Percentiles rank a stretch among this genome's conserved stretches.
Conservation (phyloP, 2,329 filamentous ascomycete species). For the Malbranchea cinnamomea region DNA sequence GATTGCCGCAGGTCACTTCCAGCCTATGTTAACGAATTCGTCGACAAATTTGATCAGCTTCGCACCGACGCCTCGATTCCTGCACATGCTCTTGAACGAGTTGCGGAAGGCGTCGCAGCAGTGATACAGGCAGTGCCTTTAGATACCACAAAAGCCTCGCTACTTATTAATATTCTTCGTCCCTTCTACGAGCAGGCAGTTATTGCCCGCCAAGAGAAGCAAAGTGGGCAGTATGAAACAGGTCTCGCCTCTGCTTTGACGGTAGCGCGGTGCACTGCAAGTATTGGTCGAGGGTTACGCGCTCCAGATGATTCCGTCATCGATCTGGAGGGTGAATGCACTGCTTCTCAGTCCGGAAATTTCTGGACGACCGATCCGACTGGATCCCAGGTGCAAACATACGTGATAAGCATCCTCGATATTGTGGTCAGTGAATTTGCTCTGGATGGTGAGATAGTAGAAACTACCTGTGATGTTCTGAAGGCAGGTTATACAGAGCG, state of each 20-base stretch:
- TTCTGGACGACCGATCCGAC: conserved; percentile 24
- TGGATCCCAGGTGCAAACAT: conserved; percentile 18
- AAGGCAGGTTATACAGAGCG: conserved; percentile 32
- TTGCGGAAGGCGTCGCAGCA: conserved; percentile 30
- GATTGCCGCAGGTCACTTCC: conserved; percentile 28
- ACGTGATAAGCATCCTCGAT: conserved; percentile 27
- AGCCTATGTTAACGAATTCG: conserved; percentile 27
- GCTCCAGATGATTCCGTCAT: conserved; percentile 22
- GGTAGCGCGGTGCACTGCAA: conserved; percentile 26
- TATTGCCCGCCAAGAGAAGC: conserved; percentile 19
- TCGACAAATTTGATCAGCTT: conserved; percentile 27
- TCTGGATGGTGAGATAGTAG: conserved; percentile 27
- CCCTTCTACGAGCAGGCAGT: conserved; percentile 23
- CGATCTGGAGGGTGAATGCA: conserved; percentile 16
- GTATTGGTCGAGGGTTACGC: conserved; percentile 26
- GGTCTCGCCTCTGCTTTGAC: conserved; percentile 20
- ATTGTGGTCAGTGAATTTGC: conserved; percentile 26
- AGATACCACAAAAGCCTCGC: conserved; percentile 26
- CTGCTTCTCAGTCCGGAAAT: conserved; percentile 17
- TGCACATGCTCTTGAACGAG: conserved; percentile 24
- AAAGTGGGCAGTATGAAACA: conserved; percentile 18
- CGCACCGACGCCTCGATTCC: conserved; percentile 23
- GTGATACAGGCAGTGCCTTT: conserved; percentile 27
- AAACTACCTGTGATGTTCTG: conserved; percentile 31
- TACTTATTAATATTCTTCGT: conserved; percentile 23